Percentiles rank a stretch among this genome's conserved stretches.
Evolutionary conservation across 129 eudicot species (phyloP).

Genomic region (Scalesia atractyloides): DNA sequence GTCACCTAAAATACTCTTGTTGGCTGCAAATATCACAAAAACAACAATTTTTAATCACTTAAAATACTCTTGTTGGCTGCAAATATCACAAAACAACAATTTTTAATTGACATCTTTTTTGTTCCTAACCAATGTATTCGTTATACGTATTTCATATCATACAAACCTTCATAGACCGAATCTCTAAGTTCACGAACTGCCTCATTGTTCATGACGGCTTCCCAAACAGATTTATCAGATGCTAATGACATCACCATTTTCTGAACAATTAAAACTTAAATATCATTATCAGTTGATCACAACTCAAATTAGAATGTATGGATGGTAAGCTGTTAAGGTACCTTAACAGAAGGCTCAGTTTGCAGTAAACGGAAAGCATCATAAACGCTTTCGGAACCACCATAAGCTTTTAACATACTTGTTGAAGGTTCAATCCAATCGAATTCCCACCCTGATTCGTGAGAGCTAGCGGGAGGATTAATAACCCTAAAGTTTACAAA

Average conservation of each 20-base stretch:
- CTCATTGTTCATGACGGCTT: slow-evolving; percentile 81
- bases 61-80: slow-evolving; percentile 32
- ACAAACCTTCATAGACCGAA: slow-evolving; percentile 57
- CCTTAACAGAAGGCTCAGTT: slow-evolving; percentile 71
- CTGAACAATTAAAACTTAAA: slow-evolving; percentile 33
- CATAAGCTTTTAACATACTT: slow-evolving; percentile 24
- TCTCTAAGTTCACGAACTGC: slow-evolving; percentile 68
- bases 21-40: slow-evolving; percentile 25
- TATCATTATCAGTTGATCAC: not conserved
- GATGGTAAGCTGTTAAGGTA: slow-evolving; percentile 5
- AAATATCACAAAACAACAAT: no score
- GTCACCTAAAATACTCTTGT: slow-evolving; percentile 13
- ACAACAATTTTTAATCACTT: no score
- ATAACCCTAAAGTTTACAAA: slow-evolving; percentile 43
- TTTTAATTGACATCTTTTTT: no score
- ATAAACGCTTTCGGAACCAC: slow-evolving; percentile 41
- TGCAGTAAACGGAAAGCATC: slow-evolving; percentile 64
- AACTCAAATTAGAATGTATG: not conserved
- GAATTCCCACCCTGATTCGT: slow-evolving; percentile 32
- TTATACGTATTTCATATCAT: not conserved
- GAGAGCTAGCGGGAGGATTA: slow-evolving; percentile 32
- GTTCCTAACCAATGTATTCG: not conserved
- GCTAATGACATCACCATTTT: slow-evolving; percentile 70
- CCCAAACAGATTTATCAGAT: slow-evolving; percentile 78
- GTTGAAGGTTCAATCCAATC: slow-evolving; percentile 75